Evolutionary conservation across 306 rosid species (phyloP), one percentile per base, ranked within the genome.

Genomic region (Neltuma alba): DNA sequence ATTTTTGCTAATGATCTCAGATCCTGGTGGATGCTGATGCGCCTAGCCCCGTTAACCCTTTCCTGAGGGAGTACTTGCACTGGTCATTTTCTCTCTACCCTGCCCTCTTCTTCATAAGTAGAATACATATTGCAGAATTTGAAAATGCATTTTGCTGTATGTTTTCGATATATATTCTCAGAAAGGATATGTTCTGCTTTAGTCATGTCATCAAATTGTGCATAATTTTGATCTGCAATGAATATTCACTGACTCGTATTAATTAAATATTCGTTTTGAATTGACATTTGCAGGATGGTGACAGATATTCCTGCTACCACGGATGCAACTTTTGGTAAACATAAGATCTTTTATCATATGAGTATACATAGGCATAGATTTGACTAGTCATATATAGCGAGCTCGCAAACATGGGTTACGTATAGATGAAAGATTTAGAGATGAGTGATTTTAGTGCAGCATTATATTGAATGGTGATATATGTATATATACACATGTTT

Each of bases 261-360:
- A 11, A 28, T 63, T 50, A 5, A 20, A 52, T 52, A 6, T 61
- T 48, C 3, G 16, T 40, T 33, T 62, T 13, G 28, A 20, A 23
- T 30, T 72, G 12, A 50, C 6, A 41, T 27, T 38, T 20, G 34
- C 74, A 86, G 89, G 89, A 80, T 86, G 89, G 85, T 86, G 50
- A 83, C 85, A 20, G 89, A 86, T 70, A 83, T 86, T 77, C 89
- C 89, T 8, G 81, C 87, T 0, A 80, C 89, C 40, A 86, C 89
- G 47, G 84, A 63, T 34, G 81, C 87, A 42, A 64, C 28, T 64
- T 86, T 83, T 45, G 89, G 89, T 83, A 77, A 33, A n/a, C n/a
- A n/a, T n/a, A n/a, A n/a, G n/a, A n/a, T n/a, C n/a, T n/a, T n/a
- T n/a, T n/a, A n/a, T n/a, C n/a, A n/a, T n/a, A n/a, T n/a, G n/a